Base-by-base conservation (phyloP, 495 filamentous ascomycete species). In the Penicillium lividum region DNA sequence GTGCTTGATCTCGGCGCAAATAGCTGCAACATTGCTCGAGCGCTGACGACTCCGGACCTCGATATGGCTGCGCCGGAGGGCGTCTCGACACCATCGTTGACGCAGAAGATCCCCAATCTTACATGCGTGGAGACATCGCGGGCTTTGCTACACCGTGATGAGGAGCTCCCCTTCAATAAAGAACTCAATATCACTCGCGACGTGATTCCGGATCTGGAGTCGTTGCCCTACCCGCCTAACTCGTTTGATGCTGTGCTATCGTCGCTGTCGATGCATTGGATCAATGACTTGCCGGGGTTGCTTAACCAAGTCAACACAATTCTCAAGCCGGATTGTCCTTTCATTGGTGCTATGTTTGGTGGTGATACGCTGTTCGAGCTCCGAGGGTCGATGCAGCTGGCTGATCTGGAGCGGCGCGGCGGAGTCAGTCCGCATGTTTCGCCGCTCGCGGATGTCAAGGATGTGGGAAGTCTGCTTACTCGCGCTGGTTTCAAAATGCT, bases 1-100 rank as follows among this genome's bases (percentile, higher is more conserved):
- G 90, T 93, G 45, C 91, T 99, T 62, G 95, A 99, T 72, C 86
- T 97, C 27, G 95, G 94, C 58, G 93, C 95, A 59, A 96, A 97
- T 71, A 86, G 92, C 56, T 97, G 93, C 80, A 94, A 97, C 76
- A 89, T 99, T 67, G 94, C 92, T 7, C 84, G 85, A 54, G 86
- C 86, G 48, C 80, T 97, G 13, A 88, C 88, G 22, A 78, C 77
- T n/a, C 82, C 86, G 36, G 79, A 87, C 69, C 83, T 84, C 6
- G 85, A 88, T 64, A 44, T 51, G 15, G 54, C 50, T 4, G 54
- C 50, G n/a, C 79, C 82, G 3, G 79, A 83, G 58, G 72, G 76
- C 10, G 68, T 77, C 38, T 66, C 68, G n/a, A 79, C 86, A 10
- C 81, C 84, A 11, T 87, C 90, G 1, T 78, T 96, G 34, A 71